Conservation (phyloP, 345 rosid species). For the Pelargonium nanum region DNA sequence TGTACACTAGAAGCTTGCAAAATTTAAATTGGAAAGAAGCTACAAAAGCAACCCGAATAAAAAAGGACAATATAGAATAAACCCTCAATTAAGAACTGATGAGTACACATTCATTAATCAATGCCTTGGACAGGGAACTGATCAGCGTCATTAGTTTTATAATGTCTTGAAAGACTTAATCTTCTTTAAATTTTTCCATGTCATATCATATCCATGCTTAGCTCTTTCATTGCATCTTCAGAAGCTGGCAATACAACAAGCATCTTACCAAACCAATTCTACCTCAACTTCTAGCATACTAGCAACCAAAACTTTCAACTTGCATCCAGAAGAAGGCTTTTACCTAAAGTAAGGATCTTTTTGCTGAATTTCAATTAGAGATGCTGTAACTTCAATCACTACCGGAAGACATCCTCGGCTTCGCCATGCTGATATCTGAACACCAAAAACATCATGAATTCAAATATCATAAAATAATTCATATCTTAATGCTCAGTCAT, state of each 20-base stretch:
- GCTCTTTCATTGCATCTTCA: background rate
- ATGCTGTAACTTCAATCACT: slow-evolving; percentile 73
- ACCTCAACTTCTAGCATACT: background rate
- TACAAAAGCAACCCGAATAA: background rate
- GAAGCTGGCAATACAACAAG: background rate
- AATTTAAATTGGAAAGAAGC: background rate
- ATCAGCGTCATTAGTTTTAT: background rate
- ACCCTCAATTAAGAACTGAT: background rate
- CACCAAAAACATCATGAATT: background rate
- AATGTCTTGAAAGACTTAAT: background rate
- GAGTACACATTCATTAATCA: too few relatives aligned
- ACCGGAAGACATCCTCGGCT: slow-evolving; percentile 78
- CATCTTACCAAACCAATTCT: background rate
- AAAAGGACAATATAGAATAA: background rate
- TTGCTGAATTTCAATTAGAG: slow-evolving; percentile 64
- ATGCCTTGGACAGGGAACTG: too few relatives aligned
- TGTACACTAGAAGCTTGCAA: background rate
- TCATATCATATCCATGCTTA: background rate
- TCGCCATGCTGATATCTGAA: slow-evolving; percentile 68
- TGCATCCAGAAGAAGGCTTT: background rate
- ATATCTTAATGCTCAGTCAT: background rate
- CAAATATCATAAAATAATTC: background rate
- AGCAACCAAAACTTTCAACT: background rate
- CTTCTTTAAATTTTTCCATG: background rate
- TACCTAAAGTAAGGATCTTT: slow-evolving; percentile 70